A percentile compares a stretch with the other conserved stretches of the same genome.
Evolutionary conservation across 352 stramenopile species (phyloP).

Genomic region (Globisporangium camurandrum): DNA sequence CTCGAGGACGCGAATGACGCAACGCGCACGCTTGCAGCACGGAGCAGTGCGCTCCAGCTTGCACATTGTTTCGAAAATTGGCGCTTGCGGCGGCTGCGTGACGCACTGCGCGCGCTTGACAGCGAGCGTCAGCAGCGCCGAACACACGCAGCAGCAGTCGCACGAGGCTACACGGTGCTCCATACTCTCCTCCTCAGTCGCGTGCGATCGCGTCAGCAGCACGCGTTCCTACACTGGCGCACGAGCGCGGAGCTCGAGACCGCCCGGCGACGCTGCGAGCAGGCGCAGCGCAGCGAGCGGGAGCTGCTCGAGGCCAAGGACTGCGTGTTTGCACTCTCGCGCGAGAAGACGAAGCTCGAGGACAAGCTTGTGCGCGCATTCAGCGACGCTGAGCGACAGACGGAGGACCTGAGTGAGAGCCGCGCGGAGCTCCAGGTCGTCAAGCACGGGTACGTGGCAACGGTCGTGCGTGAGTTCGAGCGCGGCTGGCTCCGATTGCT

Average conservation of each 20-base stretch:
- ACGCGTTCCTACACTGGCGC: constrained; percentile 18
- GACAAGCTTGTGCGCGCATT: constrained; percentile 34
- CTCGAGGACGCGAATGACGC: background rate
- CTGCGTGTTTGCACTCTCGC: constrained; percentile 60
- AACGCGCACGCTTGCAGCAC: constrained; percentile 1
- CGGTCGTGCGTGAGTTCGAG: constrained; percentile 39
- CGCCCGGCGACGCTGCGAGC: constrained; percentile 16
- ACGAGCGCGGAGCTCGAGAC: constrained; percentile 18
- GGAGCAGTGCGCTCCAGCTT: constrained; percentile 1
- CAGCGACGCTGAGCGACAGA: constrained; percentile 26
- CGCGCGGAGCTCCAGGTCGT: constrained; percentile 49
- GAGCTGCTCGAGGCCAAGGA: constrained; percentile 56
- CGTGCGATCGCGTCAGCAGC: constrained; percentile 10
- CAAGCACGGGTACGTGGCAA: constrained; percentile 61
- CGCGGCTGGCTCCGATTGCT: constrained; percentile 30
- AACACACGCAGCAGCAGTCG: background rate
- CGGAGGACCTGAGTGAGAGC: constrained; percentile 35
- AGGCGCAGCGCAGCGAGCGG: constrained; percentile 17
- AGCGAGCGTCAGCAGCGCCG: background rate
- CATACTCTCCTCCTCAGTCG: constrained; percentile 15
- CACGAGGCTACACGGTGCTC: constrained; percentile 19
- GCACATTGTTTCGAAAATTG: background rate
- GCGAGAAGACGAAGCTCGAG: constrained; percentile 50
- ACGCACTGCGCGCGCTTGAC: constrained; percentile 2
- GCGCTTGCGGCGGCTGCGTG: background rate